phyloP scores from a whole-genome alignment of 140 eudicot genomes.

The Senecio squalidus region DNA sequence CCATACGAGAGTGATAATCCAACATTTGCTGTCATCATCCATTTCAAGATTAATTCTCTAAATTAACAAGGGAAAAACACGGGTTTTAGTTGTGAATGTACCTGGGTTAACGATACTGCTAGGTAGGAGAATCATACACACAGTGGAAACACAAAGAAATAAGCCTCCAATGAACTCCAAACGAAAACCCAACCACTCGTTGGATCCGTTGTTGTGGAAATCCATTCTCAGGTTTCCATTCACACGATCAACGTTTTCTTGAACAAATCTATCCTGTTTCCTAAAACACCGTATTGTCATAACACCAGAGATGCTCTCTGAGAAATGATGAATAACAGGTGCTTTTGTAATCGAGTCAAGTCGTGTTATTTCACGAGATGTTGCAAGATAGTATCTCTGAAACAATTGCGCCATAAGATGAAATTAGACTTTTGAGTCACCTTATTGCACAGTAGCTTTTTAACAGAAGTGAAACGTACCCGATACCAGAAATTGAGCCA shows the following conservation, averaged over 20 bases:
- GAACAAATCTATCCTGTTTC: slow-evolving; percentile 52
- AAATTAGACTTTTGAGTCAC: background rate
- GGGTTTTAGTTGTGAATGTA: slow-evolving; percentile 7
- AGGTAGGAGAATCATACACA: slow-evolving; percentile 71
- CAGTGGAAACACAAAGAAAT: slow-evolving; percentile 56
- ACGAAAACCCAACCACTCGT: slow-evolving; percentile 89
- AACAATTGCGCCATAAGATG: slow-evolving; percentile 1
- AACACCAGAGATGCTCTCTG: slow-evolving; percentile 72
- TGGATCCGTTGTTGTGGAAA: slow-evolving; percentile 76
- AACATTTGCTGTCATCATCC: slow-evolving; percentile 43
- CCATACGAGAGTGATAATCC: slow-evolving; percentile 81
- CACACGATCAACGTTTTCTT: slow-evolving; percentile 58
- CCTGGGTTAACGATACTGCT: slow-evolving; percentile 80
- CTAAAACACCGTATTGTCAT: slow-evolving; percentile 69
- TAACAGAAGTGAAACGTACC: slow-evolving; percentile 33
- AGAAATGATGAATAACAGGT: slow-evolving; percentile 67
- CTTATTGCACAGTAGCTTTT: background rate
- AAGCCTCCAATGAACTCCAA: slow-evolving; percentile 72
- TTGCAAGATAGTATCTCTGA: slow-evolving; percentile 66
- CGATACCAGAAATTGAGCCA: slow-evolving; percentile 78
- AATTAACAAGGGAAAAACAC: background rate
- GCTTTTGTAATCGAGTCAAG: slow-evolving; percentile 79
- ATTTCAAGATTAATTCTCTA: background rate
- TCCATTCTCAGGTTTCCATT: slow-evolving; percentile 69
- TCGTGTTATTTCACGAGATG: slow-evolving; percentile 77